Conservation (phyloP, 164 flowering plant genomes). For the Piper longum region DNA sequence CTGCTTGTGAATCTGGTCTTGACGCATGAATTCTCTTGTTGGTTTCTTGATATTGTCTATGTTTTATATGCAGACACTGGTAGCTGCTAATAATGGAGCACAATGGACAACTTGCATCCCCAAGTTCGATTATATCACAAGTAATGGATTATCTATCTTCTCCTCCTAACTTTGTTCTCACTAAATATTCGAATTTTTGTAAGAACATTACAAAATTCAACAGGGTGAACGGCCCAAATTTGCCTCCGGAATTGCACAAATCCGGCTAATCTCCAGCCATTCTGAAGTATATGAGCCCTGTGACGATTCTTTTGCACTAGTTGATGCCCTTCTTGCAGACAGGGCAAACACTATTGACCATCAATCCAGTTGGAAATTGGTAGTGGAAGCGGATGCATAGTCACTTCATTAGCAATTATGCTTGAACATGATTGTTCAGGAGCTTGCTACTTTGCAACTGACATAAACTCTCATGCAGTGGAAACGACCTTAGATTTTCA, state of each 20-base stretch:
- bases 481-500: constrained; percentile 61
- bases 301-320: constrained; percentile 90
- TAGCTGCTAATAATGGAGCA: no score
- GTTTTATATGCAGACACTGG: no score
- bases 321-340: constrained; percentile 85
- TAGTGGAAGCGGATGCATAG: constrained; percentile 90
- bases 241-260: constrained; percentile 48
- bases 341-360: constrained; percentile 43
- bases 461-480: constrained; percentile 62
- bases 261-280: constrained; percentile 65
- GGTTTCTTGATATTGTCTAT: no score
- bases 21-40: no score
- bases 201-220: no score
- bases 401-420: constrained; percentile 74
- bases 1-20: no score
- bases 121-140: no score
- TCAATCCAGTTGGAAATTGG: constrained; percentile 67
- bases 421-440: constrained; percentile 35
- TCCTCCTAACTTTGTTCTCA: no score
- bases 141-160: no score
- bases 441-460: constrained; percentile 55
- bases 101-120: no score
- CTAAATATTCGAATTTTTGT: no score
- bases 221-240: constrained; percentile 18
- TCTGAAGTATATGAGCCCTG: constrained; percentile 94